These are phyloP conservation scores for Arabidopsis suecica DNA, from an alignment of 345 rosid species.

Conservation along the genomic window DNA sequence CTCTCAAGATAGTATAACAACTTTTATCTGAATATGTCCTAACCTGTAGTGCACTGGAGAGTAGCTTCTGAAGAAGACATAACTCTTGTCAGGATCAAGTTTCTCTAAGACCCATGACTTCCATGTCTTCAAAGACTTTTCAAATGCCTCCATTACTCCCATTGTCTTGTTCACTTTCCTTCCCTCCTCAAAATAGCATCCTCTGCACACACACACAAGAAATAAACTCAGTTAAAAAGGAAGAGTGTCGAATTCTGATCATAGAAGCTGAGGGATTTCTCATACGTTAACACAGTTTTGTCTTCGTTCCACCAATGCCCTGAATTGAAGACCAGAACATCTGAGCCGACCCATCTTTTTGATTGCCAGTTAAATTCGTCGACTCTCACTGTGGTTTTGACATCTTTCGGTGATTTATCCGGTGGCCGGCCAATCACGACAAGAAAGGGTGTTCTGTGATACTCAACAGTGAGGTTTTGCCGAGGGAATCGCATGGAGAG, in stretches of 20 bases:
- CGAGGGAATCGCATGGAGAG: conserved; percentile 74
- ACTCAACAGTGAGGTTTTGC: conserved; percentile 78
- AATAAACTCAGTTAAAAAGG: conserved; percentile 2
- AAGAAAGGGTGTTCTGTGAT: conserved; percentile 79
- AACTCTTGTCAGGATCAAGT: conserved; percentile 56
- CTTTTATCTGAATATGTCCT: conserved; percentile 1
- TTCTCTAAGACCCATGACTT: conserved; percentile 62
- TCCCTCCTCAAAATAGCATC: conserved; percentile 69
- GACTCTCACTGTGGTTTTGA: conserved; percentile 59
- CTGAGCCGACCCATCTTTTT: conserved; percentile 65
- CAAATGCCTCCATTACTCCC: conserved; percentile 71
- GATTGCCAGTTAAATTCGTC: conserved; percentile 76
- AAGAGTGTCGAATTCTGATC: not conserved
- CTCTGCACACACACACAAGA: conserved; percentile 51
- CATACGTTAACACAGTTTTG: conserved; percentile 61
- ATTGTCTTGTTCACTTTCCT: conserved; percentile 65
- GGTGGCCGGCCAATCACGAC: conserved; percentile 69
- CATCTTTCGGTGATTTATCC: conserved; percentile 40
- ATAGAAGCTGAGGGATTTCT: not conserved
- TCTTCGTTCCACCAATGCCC: conserved; percentile 92
- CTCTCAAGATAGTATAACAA: not conserved
- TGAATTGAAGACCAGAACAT: conserved; percentile 71
- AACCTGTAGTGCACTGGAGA: conserved; percentile 87
- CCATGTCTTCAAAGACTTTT: conserved; percentile 68
- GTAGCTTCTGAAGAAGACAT: conserved; percentile 74